These are phyloP conservation scores for Maudiozyma humilis DNA, from an alignment of 1,139 yeast genomes.

Conservation along the genomic window DNA sequence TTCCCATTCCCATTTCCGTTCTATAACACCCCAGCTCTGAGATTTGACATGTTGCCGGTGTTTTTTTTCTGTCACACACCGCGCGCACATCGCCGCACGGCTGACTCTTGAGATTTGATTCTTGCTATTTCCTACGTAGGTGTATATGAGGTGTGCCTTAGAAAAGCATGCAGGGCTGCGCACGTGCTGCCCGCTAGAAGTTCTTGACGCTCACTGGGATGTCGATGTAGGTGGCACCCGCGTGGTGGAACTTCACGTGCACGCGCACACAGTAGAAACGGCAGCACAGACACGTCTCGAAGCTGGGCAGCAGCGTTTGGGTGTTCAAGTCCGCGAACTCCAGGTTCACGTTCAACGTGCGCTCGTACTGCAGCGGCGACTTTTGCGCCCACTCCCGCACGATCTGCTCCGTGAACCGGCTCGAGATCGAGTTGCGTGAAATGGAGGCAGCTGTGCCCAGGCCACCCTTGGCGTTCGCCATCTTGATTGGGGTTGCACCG, in stretches of 20 bases:
- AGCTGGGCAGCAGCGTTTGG: constrained; percentile 46
- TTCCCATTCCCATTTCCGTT: no score
- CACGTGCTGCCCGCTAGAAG: constrained; percentile 1
- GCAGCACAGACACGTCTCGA: constrained; percentile 49
- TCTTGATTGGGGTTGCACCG: constrained; percentile 1
- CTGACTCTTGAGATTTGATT: no score
- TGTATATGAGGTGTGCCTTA: no score
- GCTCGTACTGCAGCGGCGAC: constrained; percentile 19
- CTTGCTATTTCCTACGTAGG: no score
- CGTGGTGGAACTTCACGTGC: constrained; percentile 29
- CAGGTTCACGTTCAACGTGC: constrained; percentile 26
- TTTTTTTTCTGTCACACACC: no score
- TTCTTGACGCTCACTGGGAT: constrained; percentile 35
- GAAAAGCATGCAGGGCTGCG: no score
- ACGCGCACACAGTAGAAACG: constrained; percentile 42
- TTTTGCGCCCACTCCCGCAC: constrained; percentile 18
- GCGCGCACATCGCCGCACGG: no score
- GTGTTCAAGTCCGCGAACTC: constrained; percentile 26
- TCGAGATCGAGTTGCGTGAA: constrained; percentile 5
- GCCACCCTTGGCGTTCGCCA: constrained; percentile 9
- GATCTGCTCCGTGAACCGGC: constrained; percentile 9
- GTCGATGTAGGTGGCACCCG: constrained; percentile 28
- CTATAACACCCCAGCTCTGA: no score
- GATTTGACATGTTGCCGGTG: no score
- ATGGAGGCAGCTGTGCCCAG: constrained; percentile 4